Evolutionary conservation across 169 alveolate species (phyloP), one percentile per base, ranked within the genome.

Genomic region (Plasmodium inui): DNA sequence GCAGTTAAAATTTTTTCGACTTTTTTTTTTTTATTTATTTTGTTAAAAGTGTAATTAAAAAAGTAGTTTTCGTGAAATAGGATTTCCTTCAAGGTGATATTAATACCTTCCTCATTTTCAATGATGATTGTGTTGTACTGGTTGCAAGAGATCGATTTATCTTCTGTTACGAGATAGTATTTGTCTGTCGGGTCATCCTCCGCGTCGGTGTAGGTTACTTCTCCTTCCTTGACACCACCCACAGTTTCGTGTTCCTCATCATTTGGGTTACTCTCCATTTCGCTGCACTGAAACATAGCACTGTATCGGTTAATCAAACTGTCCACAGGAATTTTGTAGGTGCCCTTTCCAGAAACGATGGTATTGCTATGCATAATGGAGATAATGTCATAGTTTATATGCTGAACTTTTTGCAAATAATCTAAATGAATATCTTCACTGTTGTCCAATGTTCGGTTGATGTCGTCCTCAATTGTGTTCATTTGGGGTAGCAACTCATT

Each of bases 41-140:
- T 80, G 37, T 78, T 80, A 89, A 89, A 89, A 26, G 28, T 89
- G 32, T 89, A 89, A 67, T 89, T 89, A 80, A 89, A 89, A 89
- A 89, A 89, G 41, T 89, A 89, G 55, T 89, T 89, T 55, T 89
- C 94, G 72, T 89, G 46, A 89, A 67, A 67, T 44, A 89, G 55
- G 22, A 89, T 81, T 37, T 89, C 94, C 50, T 80, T 89, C 53
- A 89, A 79, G 10, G 85, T 86, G 39, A 41, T 44, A 37, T 86
- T 37, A 9, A 86, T 28, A 34, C 67, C 80, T 28, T 28, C 61
- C 34, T 32, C 14, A 44, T 28, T 50, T 76, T 53, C 70, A 19
- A 61, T 76, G 46, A 74, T 53, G 22, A 53, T 74, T 32, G 81
- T 76, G n/a, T 70, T 41, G 19, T 74, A 74, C 26, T 26, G 53